These are phyloP conservation scores for Ricinus communis DNA, from an alignment of 345 rosid species.

Conservation along the genomic window DNA sequence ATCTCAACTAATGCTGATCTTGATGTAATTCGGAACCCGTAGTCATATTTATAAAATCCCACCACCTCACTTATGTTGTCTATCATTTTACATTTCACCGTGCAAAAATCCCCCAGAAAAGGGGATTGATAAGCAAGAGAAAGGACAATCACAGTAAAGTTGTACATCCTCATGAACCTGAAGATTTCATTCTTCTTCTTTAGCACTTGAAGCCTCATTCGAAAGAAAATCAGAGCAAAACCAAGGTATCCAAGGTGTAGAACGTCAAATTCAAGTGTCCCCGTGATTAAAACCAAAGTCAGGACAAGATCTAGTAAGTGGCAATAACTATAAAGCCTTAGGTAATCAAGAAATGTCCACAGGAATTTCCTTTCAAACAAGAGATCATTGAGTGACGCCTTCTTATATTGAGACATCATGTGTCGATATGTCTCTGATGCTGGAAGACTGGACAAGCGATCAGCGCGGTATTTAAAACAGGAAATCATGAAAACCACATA, in stretches of 20 bases:
- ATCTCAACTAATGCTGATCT: conserved; percentile 54
- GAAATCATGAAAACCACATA: conserved; percentile 42
- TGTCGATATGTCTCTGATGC: conserved; percentile 32
- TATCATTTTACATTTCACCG: conserved; percentile 29
- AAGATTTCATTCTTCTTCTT: conserved; percentile 43
- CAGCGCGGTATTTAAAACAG: conserved; percentile 44
- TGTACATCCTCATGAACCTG: conserved; percentile 45
- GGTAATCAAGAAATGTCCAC: conserved; percentile 48
- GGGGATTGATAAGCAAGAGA: conserved; percentile 54
- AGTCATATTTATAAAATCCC: conserved; percentile 49
- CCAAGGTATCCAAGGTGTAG: conserved; percentile 61
- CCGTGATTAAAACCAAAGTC: conserved; percentile 46
- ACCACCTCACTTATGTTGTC: conserved; percentile 34
- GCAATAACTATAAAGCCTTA: conserved; percentile 44
- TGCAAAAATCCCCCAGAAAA: conserved; percentile 31
- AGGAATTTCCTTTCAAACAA: conserved; percentile 40
- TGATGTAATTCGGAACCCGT: conserved; percentile 48
- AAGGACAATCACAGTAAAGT: conserved; percentile 41
- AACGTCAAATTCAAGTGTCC: conserved; percentile 60
- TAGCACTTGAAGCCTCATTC: conserved; percentile 43
- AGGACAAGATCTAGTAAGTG: conserved; percentile 47
- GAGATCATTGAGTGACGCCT: conserved; percentile 36
- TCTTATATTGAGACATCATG: conserved; percentile 32
- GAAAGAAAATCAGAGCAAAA: conserved; percentile 50
- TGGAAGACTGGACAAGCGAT: conserved; percentile 36